Evolutionary conservation across 371 early-diverging fungal species (phyloP), one percentile per base, ranked within the genome.

Genomic region (Mucor circinelloides): DNA sequence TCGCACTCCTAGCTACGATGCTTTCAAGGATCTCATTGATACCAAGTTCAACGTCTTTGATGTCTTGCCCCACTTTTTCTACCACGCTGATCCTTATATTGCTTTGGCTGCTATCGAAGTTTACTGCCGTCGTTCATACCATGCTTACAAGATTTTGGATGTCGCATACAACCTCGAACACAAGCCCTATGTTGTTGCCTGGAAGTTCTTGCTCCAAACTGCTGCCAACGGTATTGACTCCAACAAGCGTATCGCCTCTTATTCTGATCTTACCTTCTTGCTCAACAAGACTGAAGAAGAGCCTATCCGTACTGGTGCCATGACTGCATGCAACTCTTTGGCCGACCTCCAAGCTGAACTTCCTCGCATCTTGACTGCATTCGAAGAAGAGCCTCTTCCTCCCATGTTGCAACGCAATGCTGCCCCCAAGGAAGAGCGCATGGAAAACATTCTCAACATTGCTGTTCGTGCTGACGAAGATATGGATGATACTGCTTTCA

Each of bases 11-110:
- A 90, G 84, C 83, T 91, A 89, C 69, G 94, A 93, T 56, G 86
- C 91, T 13, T 87, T 98, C 72, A 91, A 94, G 78, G 91, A 94
- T 73, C 80, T 98, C 67, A 89, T 98, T 69, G 93, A 93, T 42
- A 94, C 96, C 74, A 94, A 95, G 77, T 95, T 95, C 86, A 91
- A 95, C 44, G 95, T 99, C 61, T 89, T 97, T 73, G 99, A 99
- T 73, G 95, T 98, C 30, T 82, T 99, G 70, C 95, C 95, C 71
- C 84, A 87, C 71, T 97, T 99, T 88, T 95, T 99, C 80, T 95
- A 93, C 76, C 91, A 97, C 72, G 79, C 76, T 30, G 90, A 94
- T 66, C 82, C 83, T 36, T 89, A 91, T 67, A 85, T 97, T 66
- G 88, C 92, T 12, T 81, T 95, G 70, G 93, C 95, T 13, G 97